A percentile compares a stretch with the other conserved stretches of the same genome.
Evolutionary conservation across 805 yeast genomes (phyloP).

Genomic region (Saccharomycopsis fibuligera): DNA sequence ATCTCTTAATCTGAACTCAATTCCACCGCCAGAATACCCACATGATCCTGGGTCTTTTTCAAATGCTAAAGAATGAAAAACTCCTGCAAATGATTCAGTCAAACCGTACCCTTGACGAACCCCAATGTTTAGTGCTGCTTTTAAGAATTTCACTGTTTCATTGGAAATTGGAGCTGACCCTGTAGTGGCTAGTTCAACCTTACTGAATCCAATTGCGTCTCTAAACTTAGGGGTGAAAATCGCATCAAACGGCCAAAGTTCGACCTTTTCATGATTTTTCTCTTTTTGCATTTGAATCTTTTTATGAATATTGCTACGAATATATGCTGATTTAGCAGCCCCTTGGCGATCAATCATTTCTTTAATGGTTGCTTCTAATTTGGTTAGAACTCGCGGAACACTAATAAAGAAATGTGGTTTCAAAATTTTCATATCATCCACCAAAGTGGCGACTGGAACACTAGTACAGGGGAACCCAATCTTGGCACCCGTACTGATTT

Average conservation of each 20-base stretch:
- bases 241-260: conserved; percentile 28
- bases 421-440: conserved; percentile 42
- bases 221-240: conserved; percentile 31
- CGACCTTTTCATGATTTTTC: conserved; percentile 18
- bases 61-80: conserved; percentile 29
- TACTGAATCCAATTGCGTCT: conserved; percentile 34
- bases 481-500: conserved; percentile 32
- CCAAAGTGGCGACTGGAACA: conserved; percentile 35
- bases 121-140: conserved; percentile 43
- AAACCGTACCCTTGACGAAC: conserved; percentile 48
- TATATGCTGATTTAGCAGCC: neutral
- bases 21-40: conserved; percentile 36
- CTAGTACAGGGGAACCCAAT: conserved; percentile 41
- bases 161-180: conserved; percentile 61
- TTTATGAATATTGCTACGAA: conserved; percentile 2
- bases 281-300: conserved; percentile 18
- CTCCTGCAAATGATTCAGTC: conserved; percentile 49
- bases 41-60: conserved; percentile 35
- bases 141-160: conserved; percentile 47
- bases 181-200: conserved; percentile 27
- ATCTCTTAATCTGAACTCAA: conserved; percentile 44
- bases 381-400: conserved; percentile 52
- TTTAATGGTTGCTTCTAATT: conserved; percentile 44
- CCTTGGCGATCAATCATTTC: conserved; percentile 30
- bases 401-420: conserved; percentile 41